phyloP scores from a whole-genome alignment of 2,329 filamentous ascomycete genomes.

The Trichophyton verrucosum region DNA sequence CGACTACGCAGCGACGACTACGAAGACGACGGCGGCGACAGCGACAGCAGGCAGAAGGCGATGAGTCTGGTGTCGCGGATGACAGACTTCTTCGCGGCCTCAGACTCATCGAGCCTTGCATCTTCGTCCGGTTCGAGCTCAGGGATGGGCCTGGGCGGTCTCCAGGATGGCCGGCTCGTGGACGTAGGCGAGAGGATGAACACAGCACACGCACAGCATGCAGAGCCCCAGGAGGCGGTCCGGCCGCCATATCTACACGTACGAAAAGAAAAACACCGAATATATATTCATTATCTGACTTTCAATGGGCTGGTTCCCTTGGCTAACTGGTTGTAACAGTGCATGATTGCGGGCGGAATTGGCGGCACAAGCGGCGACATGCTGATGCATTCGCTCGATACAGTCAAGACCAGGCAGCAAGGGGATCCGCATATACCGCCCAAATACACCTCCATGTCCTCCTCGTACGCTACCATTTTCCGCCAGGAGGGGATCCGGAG shows the following conservation, averaged over 20 bases:
- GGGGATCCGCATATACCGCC: conserved; percentile 87
- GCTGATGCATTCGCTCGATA: conserved; percentile 97
- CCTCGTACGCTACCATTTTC: conserved; percentile 85
- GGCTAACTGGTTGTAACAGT: conserved; percentile 37
- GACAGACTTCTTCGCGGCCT: conserved; percentile 39
- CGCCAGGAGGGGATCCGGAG: conserved; percentile 77
- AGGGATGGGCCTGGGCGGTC: no score
- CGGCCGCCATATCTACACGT: conserved; percentile 15
- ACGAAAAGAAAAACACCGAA: not conserved
- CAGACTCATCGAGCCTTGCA: conserved; percentile 21
- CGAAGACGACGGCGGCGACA: no score
- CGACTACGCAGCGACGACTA: no score
- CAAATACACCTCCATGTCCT: conserved; percentile 80
- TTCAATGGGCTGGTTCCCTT: conserved; percentile 5
- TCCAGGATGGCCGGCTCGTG: not conserved
- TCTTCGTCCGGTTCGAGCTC: conserved; percentile 16
- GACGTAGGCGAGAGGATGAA: conserved; percentile 10
- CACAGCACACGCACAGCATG: conserved; percentile 10
- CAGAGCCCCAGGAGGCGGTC: conserved; percentile 14
- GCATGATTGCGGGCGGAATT: conserved; percentile 88
- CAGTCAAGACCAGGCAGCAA: conserved; percentile 95
- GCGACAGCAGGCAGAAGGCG: conserved; percentile 22
- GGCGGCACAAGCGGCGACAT: conserved; percentile 91
- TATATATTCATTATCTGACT: not conserved
- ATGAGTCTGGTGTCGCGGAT: conserved; percentile 49